Evolutionary conservation across 1,284 basidiomycete genomes (phyloP), one percentile per base, ranked within the genome.

Genomic region (Mycena sp.): DNA sequence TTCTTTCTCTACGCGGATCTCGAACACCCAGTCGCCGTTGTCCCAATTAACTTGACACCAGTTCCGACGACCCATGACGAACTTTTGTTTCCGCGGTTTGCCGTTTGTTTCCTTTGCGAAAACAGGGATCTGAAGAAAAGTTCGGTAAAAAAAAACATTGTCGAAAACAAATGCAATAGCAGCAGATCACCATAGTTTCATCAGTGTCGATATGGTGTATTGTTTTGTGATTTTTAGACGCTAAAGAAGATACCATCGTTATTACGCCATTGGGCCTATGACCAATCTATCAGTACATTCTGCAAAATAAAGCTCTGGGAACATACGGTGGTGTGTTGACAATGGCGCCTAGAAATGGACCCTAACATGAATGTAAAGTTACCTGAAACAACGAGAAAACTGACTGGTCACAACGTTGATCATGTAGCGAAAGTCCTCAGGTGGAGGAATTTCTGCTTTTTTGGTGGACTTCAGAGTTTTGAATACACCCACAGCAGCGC

Each of bases 21-120:
- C 92, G 68, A 96, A 98, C n/a, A 87, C 77, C 55, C 99, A 74
- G 17, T 93, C 91, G 0, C 90, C 90, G 1, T 85, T 84, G 43
- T 92, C 85, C 78, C 87, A 91, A 30, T 85, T 80, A 6, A 93
- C 87, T n/a, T 85, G 83, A 70, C 94, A 92, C 88, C 95, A 99
- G 77, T 99, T 99, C 43, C 97, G 85, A 51, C 88, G 83, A 1
- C 93, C 92, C 86, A 95, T 95, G 60, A 96, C 90, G 72, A 83
- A 88, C 72, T 90, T 93, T 69, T 90, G 88, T 72, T 90, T 90
- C 25, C 86, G 81, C 14, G 80, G 62, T 43, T 85, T 82, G 0
- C 93, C 96, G 65, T 94, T 86, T 3, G 95, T 87, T 59, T 98
- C 95, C 17, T 81, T 83, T 9, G 82, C 77, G 76, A 98, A 98